Base-by-base conservation (phyloP, 1,284 basidiomycete species). In the Fomitopsis pinicola region DNA sequence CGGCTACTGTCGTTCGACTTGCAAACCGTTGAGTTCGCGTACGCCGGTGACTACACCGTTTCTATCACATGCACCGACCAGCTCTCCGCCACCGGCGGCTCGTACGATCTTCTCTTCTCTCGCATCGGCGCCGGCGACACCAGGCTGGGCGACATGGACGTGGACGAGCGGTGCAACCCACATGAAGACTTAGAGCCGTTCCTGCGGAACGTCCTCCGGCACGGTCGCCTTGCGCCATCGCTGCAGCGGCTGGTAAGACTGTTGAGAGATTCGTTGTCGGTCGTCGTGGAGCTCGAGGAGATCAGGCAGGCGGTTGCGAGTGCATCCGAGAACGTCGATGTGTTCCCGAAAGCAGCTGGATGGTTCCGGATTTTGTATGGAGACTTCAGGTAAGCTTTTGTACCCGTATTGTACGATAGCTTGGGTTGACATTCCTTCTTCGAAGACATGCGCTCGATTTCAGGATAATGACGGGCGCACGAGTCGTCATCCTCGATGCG, bases 21-120 rank as follows among this genome's bases (percentile, higher is more conserved):
- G 17, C 91, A 93, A 68, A 93, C 92, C 0, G 93, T 94, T n/a
- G 89, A 93, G 68, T 89, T 96, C 71, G 84, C 86, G 5, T 95
- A 95, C 70, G 82, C 87, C 12, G 76, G 76, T 57, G 88, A 84
- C 68, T 91, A 89, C 70, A 82, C 86, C 0, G 85, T 92, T 44
- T 84, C 87, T 6, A 88, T 92, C 52, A 86, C 84, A 35, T 91
- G 88, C 71, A 84, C 85, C 59, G 87, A 91, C 69, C 87, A 89
- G 69, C 78, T 89, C 15, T 84, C 84, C 2, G 77, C 81, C 0
- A 80, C 79, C 0, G 85, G 86, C 35, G 86, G 86, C 17, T 85
- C 83, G 17, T 92, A 90, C 68, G 82, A 86, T 63, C 82, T 92
- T n/a, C 82, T 82, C 33, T 92, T 92, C 71, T 85, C 87, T 9